These are phyloP conservation scores for Globisporangium echinulatum DNA, from an alignment of 352 stramenopile genomes.

Conservation along the genomic window DNA sequence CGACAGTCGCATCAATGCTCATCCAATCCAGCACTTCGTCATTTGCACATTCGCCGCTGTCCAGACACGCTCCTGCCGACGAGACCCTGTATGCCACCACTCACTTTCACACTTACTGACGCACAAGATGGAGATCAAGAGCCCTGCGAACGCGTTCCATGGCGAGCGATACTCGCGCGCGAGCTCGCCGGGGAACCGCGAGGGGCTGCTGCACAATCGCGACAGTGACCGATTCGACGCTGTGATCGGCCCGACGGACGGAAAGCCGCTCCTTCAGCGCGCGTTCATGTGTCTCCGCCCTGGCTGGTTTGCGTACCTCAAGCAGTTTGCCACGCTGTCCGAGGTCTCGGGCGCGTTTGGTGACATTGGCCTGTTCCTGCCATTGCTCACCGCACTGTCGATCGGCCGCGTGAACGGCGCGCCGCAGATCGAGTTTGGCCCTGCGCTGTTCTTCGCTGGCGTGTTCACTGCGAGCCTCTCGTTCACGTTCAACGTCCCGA, in stretches of 20 bases:
- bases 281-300: conserved; percentile 53
- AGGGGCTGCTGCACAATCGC: conserved; percentile 24
- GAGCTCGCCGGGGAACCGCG: conserved; percentile 13
- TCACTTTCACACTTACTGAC: too few relatives aligned
- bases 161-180: conserved; percentile 13
- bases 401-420: conserved; percentile 58
- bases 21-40: neutral
- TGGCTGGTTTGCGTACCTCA: conserved; percentile 46
- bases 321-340: conserved; percentile 61
- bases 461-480: conserved; percentile 84
- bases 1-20: neutral
- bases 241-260: conserved; percentile 43
- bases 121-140: conserved; percentile 11
- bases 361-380: conserved; percentile 92
- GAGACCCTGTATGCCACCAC: too few relatives aligned
- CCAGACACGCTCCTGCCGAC: neutral
- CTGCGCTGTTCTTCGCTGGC: conserved; percentile 90
- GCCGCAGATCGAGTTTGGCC: conserved; percentile 81
- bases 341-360: conserved; percentile 89
- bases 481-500: conserved; percentile 87
- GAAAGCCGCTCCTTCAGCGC: conserved; percentile 36
- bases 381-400: conserved; percentile 88
- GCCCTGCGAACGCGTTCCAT: conserved; percentile 12
- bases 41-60: conserved; percentile 4
- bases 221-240: conserved; percentile 20